Evolutionary conservation across 441 rosid species (phyloP).

Genomic region (Macaranga tanarius): DNA sequence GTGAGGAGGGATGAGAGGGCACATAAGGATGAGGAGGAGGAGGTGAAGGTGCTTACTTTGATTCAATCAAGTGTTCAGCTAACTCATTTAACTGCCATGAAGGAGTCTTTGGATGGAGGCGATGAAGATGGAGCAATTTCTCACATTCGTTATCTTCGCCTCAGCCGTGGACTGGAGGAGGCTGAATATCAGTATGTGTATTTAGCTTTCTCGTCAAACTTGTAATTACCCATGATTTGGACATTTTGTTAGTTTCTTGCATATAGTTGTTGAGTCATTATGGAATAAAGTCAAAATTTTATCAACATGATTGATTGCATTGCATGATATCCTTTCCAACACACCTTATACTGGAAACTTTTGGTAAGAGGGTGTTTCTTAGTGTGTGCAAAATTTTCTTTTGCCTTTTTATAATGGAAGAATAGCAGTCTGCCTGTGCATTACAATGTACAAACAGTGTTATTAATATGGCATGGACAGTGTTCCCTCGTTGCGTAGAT

Average conservation of each 20-base stretch:
- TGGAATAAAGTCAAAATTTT: neutral
- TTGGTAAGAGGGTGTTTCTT: neutral
- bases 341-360: neutral
- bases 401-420: neutral
- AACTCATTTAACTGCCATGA: constrained; percentile 73
- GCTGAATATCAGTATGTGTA: constrained; percentile 61
- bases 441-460: neutral
- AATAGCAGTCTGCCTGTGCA: neutral
- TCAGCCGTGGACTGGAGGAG: constrained; percentile 67
- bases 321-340: neutral
- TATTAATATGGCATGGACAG: neutral
- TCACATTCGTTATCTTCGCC: constrained; percentile 64
- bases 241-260: neutral
- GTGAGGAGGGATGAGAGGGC: constrained; percentile 39
- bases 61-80: constrained; percentile 65
- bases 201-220: neutral
- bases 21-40: constrained; percentile 37
- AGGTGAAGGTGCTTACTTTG: constrained; percentile 46
- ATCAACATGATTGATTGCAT: neutral
- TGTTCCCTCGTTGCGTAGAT: neutral
- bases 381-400: neutral
- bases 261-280: neutral
- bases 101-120: constrained; percentile 40
- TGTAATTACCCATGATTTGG: too few species aligned
- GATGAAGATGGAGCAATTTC: constrained; percentile 58